These are phyloP conservation scores for Lachnellula arida DNA, from an alignment of 2,329 filamentous ascomycete genomes.

Conservation along the genomic window DNA sequence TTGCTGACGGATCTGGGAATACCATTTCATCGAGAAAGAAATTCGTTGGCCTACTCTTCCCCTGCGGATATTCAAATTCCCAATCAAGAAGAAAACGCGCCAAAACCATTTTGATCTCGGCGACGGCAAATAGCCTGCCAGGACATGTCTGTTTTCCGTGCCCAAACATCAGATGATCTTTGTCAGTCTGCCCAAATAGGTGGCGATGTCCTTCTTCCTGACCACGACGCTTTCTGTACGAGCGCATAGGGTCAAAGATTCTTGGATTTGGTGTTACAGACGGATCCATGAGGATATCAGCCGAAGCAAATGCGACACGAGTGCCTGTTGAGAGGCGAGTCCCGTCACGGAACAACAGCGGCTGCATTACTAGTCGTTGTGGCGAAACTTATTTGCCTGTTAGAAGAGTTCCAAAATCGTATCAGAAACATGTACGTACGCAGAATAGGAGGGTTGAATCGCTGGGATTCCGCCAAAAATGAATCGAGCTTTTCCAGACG, in stretches of 20 bases:
- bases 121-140: not conserved
- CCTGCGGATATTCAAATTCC: not conserved
- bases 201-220: not conserved
- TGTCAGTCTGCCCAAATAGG: not conserved
- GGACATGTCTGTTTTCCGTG: not conserved
- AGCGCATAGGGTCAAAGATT: not conserved
- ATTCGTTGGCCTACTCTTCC: not conserved
- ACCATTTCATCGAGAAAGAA: too few relatives aligned
- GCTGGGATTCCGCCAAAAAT: not conserved
- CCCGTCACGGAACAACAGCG: not conserved
- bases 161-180: not conserved
- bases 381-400: not conserved
- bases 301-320: not conserved
- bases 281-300: not conserved
- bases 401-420: not conserved
- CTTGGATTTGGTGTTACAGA: not conserved
- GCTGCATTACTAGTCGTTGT: conserved; percentile 1
- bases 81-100: not conserved
- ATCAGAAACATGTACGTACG: not conserved
- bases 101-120: not conserved
- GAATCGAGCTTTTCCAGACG: not conserved
- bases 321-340: not conserved
- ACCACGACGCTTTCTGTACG: not conserved
- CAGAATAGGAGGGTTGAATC: not conserved
- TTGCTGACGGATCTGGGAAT: too few relatives aligned